phyloP scores from a whole-genome alignment of 352 stramenopile genomes.

The Phytopythium oedochilum region DNA sequence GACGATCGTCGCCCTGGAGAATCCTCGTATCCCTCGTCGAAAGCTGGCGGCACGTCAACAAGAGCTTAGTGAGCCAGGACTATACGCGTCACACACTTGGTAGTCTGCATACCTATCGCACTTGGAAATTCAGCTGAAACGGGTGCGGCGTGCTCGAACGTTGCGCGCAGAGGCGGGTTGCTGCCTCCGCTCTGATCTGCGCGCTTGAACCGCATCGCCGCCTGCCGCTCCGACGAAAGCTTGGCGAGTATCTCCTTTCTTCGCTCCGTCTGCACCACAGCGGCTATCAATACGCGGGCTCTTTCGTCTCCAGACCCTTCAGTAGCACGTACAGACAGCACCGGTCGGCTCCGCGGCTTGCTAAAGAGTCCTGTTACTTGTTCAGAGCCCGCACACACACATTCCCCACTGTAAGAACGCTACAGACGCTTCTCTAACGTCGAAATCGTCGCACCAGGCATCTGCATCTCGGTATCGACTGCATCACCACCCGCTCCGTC shows the following conservation, averaged over 20 bases:
- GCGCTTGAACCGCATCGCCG: conserved; percentile 17
- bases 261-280: conserved; percentile 34
- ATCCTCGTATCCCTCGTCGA: neutral
- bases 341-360: conserved; percentile 24
- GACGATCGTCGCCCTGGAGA: conserved; percentile 1
- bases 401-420: neutral
- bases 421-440: neutral
- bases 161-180: too few species aligned
- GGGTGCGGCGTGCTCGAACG: neutral
- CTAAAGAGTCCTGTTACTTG: conserved; percentile 19
- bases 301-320: neutral
- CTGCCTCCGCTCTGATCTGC: neutral
- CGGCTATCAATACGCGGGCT: neutral
- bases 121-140: neutral
- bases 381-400: neutral
- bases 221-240: conserved; percentile 48
- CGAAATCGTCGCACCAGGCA: neutral
- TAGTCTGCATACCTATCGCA: neutral
- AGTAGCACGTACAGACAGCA: conserved; percentile 21
- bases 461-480: neutral
- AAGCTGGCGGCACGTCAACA: neutral
- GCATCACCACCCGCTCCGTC: neutral
- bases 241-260: conserved; percentile 63
- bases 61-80: neutral
- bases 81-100: neutral